Conservation (phyloP, 768 basidiomycete genomes). For the Rhizopogon vulgaris region DNA sequence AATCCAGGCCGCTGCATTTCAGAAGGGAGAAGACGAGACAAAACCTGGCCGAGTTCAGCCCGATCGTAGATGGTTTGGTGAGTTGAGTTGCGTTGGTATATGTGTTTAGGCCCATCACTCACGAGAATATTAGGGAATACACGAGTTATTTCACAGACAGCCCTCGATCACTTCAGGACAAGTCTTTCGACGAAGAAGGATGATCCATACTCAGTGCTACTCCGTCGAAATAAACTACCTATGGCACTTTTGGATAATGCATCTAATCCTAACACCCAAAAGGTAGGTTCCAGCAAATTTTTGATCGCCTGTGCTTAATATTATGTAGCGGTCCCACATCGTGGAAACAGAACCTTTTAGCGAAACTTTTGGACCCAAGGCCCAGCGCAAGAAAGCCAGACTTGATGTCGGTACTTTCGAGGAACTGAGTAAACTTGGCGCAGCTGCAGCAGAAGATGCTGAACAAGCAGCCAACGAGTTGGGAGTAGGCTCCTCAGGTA, state of each 20-base stretch:
- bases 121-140: conserved; percentile 68
- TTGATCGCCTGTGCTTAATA: neutral
- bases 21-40: conserved; percentile 90
- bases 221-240: conserved; percentile 92
- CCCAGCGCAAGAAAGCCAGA: conserved; percentile 85
- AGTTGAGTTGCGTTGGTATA: conserved; percentile 22
- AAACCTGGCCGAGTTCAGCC: conserved; percentile 90
- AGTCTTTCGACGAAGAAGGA: conserved; percentile 78
- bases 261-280: conserved; percentile 70
- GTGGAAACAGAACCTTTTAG: conserved; percentile 93
- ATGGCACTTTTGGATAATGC: conserved; percentile 95
- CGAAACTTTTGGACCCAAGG: conserved; percentile 94
- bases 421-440: conserved; percentile 69
- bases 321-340: conserved; percentile 73
- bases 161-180: conserved; percentile 93
- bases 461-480: conserved; percentile 34
- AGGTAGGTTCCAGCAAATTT: conserved; percentile 38
- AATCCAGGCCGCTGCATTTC: conserved; percentile 89
- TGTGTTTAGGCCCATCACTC: neutral
- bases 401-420: conserved; percentile 89
- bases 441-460: conserved; percentile 49
- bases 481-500: conserved; percentile 43
- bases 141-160: conserved; percentile 94
- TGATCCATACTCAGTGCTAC: conserved; percentile 93
- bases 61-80: conserved; percentile 96